A percentile compares a stretch with the other conserved stretches of the same genome.
phyloP scores from a whole-genome alignment of 164 flowering plant genomes.

The Tetrastigma voinierianum region DNA sequence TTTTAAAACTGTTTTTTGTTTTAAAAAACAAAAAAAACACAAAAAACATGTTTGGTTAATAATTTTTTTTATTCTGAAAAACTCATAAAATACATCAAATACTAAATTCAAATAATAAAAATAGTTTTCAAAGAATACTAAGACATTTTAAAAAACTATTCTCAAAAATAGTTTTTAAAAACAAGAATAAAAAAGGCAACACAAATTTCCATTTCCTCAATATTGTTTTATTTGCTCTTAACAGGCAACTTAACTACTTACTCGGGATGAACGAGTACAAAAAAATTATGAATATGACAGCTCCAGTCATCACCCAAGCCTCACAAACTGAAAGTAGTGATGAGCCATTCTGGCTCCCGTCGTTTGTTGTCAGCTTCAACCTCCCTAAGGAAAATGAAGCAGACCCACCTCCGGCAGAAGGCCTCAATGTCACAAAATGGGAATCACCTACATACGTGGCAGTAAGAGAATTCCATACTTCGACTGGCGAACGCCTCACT shows the following conservation, averaged over 20 bases:
- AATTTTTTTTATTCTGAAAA: too few relatives aligned
- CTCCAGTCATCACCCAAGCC: slow-evolving; percentile 78
- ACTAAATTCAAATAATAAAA: too few relatives aligned
- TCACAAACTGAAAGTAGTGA: slow-evolving; percentile 83
- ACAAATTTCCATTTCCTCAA: neutral
- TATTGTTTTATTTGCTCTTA: neutral
- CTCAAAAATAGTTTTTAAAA: too few relatives aligned
- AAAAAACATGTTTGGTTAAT: too few relatives aligned
- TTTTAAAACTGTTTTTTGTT: too few relatives aligned
- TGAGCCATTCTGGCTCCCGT: slow-evolving; percentile 79
- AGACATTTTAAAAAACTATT: too few relatives aligned
- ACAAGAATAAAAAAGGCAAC: too few relatives aligned
- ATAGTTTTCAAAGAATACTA: too few relatives aligned
- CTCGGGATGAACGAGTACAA: slow-evolving; percentile 76
- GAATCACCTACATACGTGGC: slow-evolving; percentile 51
- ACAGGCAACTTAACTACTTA: slow-evolving; percentile 77
- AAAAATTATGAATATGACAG: slow-evolving; percentile 81
- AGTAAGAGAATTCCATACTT: slow-evolving; percentile 76
- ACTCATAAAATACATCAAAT: too few relatives aligned
- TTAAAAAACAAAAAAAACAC: too few relatives aligned
- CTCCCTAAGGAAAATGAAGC: slow-evolving; percentile 74
- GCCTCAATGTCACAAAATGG: slow-evolving; percentile 75
- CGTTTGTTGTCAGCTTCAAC: slow-evolving; percentile 76
- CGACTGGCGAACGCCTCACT: slow-evolving; percentile 60
- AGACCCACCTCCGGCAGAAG: slow-evolving; percentile 69